Percentiles rank a stretch among this genome's conserved stretches.
phyloP scores from a whole-genome alignment of 2,329 filamentous ascomycete species.

The Fusarium virguliforme region DNA sequence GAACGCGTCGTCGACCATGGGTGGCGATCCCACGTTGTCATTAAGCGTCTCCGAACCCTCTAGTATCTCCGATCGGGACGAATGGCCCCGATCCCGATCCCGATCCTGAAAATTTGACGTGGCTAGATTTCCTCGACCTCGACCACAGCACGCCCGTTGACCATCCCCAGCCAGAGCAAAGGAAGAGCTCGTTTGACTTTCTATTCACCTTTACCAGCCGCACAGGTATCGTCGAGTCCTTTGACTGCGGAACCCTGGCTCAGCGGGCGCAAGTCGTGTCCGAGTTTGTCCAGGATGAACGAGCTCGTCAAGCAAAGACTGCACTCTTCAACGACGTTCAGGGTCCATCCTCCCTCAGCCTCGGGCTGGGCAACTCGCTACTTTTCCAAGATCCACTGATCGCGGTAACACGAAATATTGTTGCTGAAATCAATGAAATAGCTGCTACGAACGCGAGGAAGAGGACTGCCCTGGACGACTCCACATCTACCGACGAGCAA shows the following conservation, averaged over 20 bases:
- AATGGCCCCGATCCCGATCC: not conserved
- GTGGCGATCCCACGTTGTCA: not conserved
- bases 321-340: not conserved
- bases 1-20: not conserved
- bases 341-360: not conserved
- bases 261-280: not conserved
- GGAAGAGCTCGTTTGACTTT: not conserved
- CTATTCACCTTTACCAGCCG: not conserved
- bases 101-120: not conserved
- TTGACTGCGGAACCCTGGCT: not conserved
- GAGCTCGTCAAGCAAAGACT: not conserved
- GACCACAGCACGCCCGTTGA: not conserved
- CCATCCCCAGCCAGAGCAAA: not conserved
- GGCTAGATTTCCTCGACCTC: slow-evolving; percentile 1
- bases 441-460: not conserved
- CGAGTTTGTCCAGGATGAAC: not conserved
- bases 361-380: not conserved
- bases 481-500: not conserved
- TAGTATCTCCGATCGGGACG: not conserved
- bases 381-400: not conserved
- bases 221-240: not conserved
- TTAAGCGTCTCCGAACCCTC: not conserved
- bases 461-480: not conserved
- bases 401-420: not conserved
- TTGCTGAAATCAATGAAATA: not conserved